Evolutionary conservation across 2,329 filamentous ascomycete genomes (phyloP).

Genomic region (Phialophora tarda): DNA sequence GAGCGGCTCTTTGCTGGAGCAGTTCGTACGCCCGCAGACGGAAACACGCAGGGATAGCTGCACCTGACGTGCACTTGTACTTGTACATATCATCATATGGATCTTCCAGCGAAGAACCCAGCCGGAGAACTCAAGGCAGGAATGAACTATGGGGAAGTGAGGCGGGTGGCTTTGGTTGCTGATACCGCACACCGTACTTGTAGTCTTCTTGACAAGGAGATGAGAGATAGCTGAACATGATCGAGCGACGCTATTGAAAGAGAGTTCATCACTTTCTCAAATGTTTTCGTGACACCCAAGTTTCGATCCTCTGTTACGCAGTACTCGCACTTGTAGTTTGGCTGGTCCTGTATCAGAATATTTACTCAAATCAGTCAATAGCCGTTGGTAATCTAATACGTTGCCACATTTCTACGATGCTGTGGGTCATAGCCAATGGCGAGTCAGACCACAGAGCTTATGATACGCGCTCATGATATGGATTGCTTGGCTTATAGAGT

Average conservation of each 20-base stretch:
- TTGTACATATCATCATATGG: background rate
- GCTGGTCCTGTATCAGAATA: too few relatives aligned
- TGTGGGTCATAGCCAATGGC: too few relatives aligned
- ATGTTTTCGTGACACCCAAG: too few relatives aligned
- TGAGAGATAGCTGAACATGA: background rate
- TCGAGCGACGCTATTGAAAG: too few relatives aligned
- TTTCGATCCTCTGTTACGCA: too few relatives aligned
- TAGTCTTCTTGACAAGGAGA: background rate
- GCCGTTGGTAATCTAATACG: too few relatives aligned
- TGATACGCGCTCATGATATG: background rate
- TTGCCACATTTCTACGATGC: too few relatives aligned
- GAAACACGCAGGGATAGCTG: background rate
- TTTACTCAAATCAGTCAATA: too few relatives aligned
- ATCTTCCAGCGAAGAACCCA: background rate
- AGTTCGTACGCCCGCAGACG: too few relatives aligned
- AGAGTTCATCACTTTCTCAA: too few relatives aligned
- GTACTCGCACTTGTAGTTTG: too few relatives aligned
- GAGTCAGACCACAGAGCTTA: background rate
- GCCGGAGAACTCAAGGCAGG: background rate
- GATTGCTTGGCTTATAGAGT: background rate
- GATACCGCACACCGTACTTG: background rate
- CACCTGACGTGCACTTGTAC: background rate
- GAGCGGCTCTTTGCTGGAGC: too few relatives aligned
- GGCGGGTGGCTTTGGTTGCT: background rate
- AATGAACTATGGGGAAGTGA: background rate